Evolutionary conservation across 1,284 basidiomycete species (phyloP).

Genomic region (Irpex sp.): DNA sequence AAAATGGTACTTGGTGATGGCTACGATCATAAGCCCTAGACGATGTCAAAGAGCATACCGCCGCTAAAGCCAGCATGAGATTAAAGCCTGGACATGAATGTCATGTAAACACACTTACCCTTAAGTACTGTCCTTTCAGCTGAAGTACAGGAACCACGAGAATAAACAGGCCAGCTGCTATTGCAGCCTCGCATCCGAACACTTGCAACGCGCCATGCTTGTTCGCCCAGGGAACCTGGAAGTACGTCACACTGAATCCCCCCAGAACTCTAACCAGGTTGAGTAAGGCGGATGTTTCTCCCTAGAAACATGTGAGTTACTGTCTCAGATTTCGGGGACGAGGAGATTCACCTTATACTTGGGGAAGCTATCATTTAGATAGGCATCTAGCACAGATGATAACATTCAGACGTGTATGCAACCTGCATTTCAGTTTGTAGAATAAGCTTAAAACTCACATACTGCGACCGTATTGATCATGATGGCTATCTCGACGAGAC

Average conservation of each 20-base stretch:
- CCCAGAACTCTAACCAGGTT: slow-evolving; percentile 57
- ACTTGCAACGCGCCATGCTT: slow-evolving; percentile 52
- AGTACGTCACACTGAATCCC: slow-evolving; percentile 62
- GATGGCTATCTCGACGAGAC: slow-evolving; percentile 51
- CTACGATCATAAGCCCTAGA: no score
- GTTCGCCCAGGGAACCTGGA: slow-evolving; percentile 57
- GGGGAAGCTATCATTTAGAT: slow-evolving; percentile 45
- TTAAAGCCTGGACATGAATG: no score
- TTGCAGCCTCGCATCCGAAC: slow-evolving; percentile 40
- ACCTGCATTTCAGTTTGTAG: neutral
- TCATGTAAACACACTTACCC: slow-evolving; percentile 30
- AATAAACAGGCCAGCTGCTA: slow-evolving; percentile 47
- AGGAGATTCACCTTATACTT: slow-evolving; percentile 37
- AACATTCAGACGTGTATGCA: neutral
- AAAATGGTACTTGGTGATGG: no score
- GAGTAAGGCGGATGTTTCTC: slow-evolving; percentile 56
- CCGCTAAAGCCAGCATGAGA: no score
- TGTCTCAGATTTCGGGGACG: neutral
- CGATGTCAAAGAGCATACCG: no score
- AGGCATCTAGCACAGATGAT: slow-evolving; percentile 38
- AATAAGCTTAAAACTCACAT: slow-evolving; percentile 35
- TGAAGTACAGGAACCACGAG: slow-evolving; percentile 49
- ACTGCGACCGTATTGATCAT: slow-evolving; percentile 68
- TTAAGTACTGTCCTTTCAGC: slow-evolving; percentile 39
- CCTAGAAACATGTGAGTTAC: slow-evolving; percentile 24